Conservation (phyloP, 176 grass and related monocot species). For the Oryza punctata region DNA sequence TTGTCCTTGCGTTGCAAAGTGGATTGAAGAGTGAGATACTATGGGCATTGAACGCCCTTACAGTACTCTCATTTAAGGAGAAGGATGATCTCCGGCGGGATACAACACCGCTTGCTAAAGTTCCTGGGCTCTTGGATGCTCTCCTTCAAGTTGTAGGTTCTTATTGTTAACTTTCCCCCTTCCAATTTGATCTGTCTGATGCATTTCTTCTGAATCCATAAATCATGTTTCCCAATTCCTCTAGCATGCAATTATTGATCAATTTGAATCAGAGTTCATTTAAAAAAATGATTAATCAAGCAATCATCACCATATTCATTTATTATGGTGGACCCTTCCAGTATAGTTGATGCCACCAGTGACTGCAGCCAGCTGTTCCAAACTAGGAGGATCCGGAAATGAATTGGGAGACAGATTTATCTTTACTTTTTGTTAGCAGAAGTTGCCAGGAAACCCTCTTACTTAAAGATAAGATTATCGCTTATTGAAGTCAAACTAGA, state of each 20-base stretch:
- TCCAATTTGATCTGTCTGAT: slow-evolving; percentile 21
- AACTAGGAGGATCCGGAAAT: background rate
- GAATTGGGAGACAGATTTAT: background rate
- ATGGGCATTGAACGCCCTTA: slow-evolving; percentile 94
- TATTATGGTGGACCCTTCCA: background rate
- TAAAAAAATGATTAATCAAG: slow-evolving; percentile 8
- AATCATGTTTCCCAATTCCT: slow-evolving; percentile 12
- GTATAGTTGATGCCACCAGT: background rate
- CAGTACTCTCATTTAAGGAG: slow-evolving; percentile 95
- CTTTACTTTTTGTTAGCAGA: background rate
- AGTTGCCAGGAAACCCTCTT: background rate
- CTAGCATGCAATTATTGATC: slow-evolving; percentile 11
- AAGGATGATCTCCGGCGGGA: slow-evolving; percentile 90
- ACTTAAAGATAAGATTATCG: background rate
- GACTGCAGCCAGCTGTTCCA: background rate
- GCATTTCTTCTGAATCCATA: background rate
- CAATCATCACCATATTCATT: background rate
- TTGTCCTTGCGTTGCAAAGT: slow-evolving; percentile 97
- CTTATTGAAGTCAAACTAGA: background rate
- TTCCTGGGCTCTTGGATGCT: slow-evolving; percentile 88
- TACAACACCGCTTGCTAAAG: slow-evolving; percentile 82
- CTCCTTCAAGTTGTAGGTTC: slow-evolving; percentile 97
- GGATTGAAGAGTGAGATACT: slow-evolving; percentile 94
- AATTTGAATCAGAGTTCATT: slow-evolving; percentile 7
- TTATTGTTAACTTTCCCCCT: slow-evolving; percentile 5